Base-by-base conservation (phyloP, 2,329 filamentous ascomycete genomes). In the Aspergillus sp. region DNA sequence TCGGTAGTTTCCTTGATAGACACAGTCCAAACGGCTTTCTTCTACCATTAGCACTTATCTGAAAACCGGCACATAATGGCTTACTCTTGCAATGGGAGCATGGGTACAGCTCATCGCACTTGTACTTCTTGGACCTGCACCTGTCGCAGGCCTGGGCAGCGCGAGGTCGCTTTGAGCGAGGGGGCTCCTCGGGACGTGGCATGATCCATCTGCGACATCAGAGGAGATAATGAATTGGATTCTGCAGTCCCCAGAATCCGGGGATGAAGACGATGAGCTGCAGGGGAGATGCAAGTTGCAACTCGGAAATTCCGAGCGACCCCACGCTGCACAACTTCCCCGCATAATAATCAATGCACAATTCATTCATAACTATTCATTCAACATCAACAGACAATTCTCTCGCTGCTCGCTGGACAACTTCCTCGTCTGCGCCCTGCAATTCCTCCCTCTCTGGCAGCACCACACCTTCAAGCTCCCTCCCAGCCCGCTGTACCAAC, bases 71-170 rank as follows among this genome's bases (percentile, higher is more conserved):
- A 11, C 9, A 9, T 9, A 30, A 2, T 1, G 33, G 63, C 74
- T 59, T 64, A 79, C 77, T 77, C 62, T 72, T 74, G 65, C 77
- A 80, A 56, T 78, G 75, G 9, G 70, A 70, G 62, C 78, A 80
- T 24, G 77, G 78, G 58, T 73, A 75, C 27, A 68, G 66, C 61
- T 80, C 79, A 61, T 80, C 77, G 63, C 79, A 81, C 61, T 78
- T 79, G 66, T 81, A 79, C 67, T 81, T 81, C 67, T 80, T 80
- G 47, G 70, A 60, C 51, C 79, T 70, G 65, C 79, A 81, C 30
- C 76, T 67, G 60, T 80, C 77, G 62, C 79, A 81, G 3, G 79
- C 79, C 56, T 76, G 75, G 9, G 76, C 73, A 17, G 79, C 76
- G n/a, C 77, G 74, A n/a, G 75, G 74, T 49, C 71, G 66, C 55